Evolutionary conservation across 805 yeast genomes (phyloP).

Genomic region (Cyberlindnera americana): DNA sequence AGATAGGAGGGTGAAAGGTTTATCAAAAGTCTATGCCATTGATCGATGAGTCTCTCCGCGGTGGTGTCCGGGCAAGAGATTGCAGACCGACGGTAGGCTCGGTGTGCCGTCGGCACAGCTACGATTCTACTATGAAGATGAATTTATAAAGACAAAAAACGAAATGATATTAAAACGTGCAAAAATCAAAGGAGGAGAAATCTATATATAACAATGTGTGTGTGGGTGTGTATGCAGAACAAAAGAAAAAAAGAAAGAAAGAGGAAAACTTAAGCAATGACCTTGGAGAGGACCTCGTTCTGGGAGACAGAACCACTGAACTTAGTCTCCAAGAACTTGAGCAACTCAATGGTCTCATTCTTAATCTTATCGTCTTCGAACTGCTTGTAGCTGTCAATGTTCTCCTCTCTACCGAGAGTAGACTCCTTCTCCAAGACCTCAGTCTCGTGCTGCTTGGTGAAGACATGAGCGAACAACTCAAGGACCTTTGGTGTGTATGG

Average conservation of each 20-base stretch:
- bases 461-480: slow-evolving; percentile 65
- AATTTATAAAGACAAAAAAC: neutral
- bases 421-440: slow-evolving; percentile 66
- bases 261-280: slow-evolving; percentile 21
- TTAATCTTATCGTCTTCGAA: slow-evolving; percentile 69
- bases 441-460: slow-evolving; percentile 71
- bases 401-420: slow-evolving; percentile 83
- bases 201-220: neutral
- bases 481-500: slow-evolving; percentile 58
- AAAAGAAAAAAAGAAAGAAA: neutral
- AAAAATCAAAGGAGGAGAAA: neutral
- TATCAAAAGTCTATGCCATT: too few relatives aligned
- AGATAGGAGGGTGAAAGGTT: too few relatives aligned
- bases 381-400: slow-evolving; percentile 72
- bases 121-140: too few relatives aligned
- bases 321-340: slow-evolving; percentile 66
- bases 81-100: too few relatives aligned
- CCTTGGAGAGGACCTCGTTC: slow-evolving; percentile 33
- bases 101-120: too few relatives aligned
- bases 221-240: neutral
- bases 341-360: slow-evolving; percentile 60
- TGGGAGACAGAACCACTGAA: slow-evolving; percentile 60
- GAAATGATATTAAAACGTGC: slow-evolving; percentile 2
- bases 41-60: too few relatives aligned
- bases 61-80: too few relatives aligned